Base-by-base conservation (phyloP, 306 rosid genomes). In the Fagus sylvatica region DNA sequence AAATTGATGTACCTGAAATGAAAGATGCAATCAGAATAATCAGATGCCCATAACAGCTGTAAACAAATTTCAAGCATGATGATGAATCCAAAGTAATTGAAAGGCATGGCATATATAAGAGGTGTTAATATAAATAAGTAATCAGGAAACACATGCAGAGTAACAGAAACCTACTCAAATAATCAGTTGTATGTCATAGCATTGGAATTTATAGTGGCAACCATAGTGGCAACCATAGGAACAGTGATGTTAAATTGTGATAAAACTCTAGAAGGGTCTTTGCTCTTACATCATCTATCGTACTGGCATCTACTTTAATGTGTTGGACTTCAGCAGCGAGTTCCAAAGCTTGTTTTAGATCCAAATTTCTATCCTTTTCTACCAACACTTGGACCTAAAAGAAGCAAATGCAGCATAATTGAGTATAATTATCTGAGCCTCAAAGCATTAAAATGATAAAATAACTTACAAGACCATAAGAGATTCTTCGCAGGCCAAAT, bases 401-500 rank as follows among this genome's bases (percentile, higher is more conserved):
- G 13, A 57, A 74, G 84, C 36, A 84, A 80, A 60, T 30, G 43
- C 66, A 70, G 67, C 69, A 36, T 48, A 2, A 56, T 33, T 72
- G 65, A 80, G 82, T 43, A 51, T 42, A 57, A 75, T 64, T 67
- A 82, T 64, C 71, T 43, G 71, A 53, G 43, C 74, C 75, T 68
- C 53, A 66, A 78, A 79, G 72, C 19, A n/a, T 85, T 78, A 40
- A 28, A 33, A 78, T 37, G 6, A 82, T 71, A 22, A n/a, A n/a
- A 56, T 7, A 80, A 84, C 98, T 88, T 85, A 94, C 98, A 75
- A 94, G 98, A 79, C 97, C 97, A 88, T 94, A 90, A 42, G 98
- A 90, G 78, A 92, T 92, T 90, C 98, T 88, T 72, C 97, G 82
- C 79, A 92, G 87, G 75, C 97, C 97, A 88, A 92, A 94, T 42